Percentiles rank a stretch among this genome's conserved stretches.
Evolutionary conservation across 768 basidiomycete species (phyloP).

Genomic region (Mycena rosella): DNA sequence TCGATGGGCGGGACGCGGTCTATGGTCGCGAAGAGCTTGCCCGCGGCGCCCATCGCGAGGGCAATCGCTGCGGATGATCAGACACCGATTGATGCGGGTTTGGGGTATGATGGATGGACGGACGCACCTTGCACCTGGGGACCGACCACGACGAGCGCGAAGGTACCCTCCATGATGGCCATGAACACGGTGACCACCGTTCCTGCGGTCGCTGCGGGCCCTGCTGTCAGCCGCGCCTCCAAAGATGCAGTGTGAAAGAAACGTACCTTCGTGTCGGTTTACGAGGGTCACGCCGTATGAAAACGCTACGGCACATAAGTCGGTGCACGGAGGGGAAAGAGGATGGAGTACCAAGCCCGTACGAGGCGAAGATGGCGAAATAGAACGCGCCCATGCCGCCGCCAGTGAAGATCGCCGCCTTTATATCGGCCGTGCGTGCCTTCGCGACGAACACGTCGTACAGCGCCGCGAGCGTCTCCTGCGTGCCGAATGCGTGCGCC

Average conservation of each 20-base stretch:
- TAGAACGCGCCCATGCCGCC: slow-evolving; percentile 79
- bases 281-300: slow-evolving; percentile 90
- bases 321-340: neutral
- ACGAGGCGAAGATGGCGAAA: slow-evolving; percentile 82
- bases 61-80: slow-evolving; percentile 65
- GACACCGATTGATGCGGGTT: neutral
- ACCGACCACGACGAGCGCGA: slow-evolving; percentile 86
- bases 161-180: slow-evolving; percentile 88
- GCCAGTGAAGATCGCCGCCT: slow-evolving; percentile 69
- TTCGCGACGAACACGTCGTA: slow-evolving; percentile 74
- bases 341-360: slow-evolving; percentile 68
- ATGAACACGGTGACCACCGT: slow-evolving; percentile 85
- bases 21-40: slow-evolving; percentile 89
- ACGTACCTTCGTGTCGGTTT: slow-evolving; percentile 58
- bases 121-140: slow-evolving; percentile 84
- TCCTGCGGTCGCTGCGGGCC: slow-evolving; percentile 21
- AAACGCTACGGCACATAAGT: slow-evolving; percentile 69
- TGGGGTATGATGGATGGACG: too few species aligned
- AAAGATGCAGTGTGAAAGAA: too few species aligned
- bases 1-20: slow-evolving; percentile 91
- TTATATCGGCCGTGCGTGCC: slow-evolving; percentile 66
- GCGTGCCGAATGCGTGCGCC: slow-evolving; percentile 91
- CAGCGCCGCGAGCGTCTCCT: slow-evolving; percentile 69
- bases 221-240: too few species aligned
- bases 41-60: slow-evolving; percentile 85